Percentiles rank a stretch among this genome's conserved stretches.
Conservation (phyloP, 1,139 yeast genomes). For the Nadsonia starkeyi-henricii region DNA sequence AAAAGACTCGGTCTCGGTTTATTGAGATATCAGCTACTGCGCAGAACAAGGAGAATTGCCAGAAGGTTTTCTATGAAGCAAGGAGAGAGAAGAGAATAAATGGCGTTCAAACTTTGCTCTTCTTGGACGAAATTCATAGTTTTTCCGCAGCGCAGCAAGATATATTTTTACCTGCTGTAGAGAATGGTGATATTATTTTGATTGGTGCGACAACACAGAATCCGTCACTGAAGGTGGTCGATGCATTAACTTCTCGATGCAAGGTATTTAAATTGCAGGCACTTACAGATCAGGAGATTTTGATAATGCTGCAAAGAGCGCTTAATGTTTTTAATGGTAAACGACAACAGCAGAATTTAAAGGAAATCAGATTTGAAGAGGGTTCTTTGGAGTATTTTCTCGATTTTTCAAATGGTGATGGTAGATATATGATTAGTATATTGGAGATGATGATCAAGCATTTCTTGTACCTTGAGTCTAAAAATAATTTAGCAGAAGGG, state of each 20-base stretch:
- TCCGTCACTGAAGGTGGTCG: conserved; percentile 81
- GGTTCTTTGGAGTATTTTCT: conserved; percentile 60
- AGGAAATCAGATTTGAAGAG: conserved; percentile 33
- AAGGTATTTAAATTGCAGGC: conserved; percentile 73
- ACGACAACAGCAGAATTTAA: conserved; percentile 14
- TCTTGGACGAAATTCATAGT: conserved; percentile 87
- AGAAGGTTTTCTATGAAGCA: conserved; percentile 62
- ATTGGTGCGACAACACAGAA: conserved; percentile 97
- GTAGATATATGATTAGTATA: conserved; percentile 66
- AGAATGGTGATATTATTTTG: conserved; percentile 28
- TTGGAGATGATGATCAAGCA: conserved; percentile 37
- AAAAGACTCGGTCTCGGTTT: conserved; percentile 41
- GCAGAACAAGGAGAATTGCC: conserved; percentile 55
- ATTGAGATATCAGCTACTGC: conserved; percentile 82
- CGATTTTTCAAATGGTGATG: conserved; percentile 76
- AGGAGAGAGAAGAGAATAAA: conserved; percentile 52
- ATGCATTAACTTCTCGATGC: conserved; percentile 78
- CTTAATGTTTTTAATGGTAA: conserved; percentile 44
- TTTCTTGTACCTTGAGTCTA: too few relatives aligned
- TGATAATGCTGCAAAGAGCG: conserved; percentile 48
- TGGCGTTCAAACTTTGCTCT: conserved; percentile 59
- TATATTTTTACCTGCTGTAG: conserved; percentile 50
- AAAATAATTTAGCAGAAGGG: background rate
- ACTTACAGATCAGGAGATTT: conserved; percentile 40
- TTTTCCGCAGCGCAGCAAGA: conserved; percentile 88